phyloP scores from a whole-genome alignment of 257 asterid species.

The Salvia splendens region DNA sequence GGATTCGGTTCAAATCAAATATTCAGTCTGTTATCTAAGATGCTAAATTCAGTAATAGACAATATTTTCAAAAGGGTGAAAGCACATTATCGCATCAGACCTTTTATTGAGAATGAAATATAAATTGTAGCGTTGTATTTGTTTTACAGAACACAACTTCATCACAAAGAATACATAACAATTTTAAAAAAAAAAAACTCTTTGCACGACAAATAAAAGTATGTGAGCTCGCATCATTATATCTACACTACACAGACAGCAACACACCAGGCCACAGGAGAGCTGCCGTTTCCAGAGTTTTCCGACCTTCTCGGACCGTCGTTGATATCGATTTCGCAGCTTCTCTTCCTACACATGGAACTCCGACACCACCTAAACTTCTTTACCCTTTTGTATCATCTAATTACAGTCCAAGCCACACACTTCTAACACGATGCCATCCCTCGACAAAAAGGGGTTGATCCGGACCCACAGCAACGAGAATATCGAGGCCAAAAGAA shows the following conservation, averaged over 20 bases:
- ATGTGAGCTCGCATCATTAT: not conserved
- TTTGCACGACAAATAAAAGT: slow-evolving; percentile 25
- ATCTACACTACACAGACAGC: slow-evolving; percentile 48
- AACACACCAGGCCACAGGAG: not conserved
- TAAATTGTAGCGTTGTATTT: slow-evolving; percentile 29
- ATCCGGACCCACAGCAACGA: slow-evolving; percentile 67
- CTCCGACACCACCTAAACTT: slow-evolving; percentile 22
- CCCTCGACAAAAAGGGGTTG: slow-evolving; percentile 56
- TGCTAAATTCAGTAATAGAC: not conserved
- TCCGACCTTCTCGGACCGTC: not conserved
- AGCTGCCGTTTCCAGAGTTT: slow-evolving; percentile 10
- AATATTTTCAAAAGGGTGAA: not conserved
- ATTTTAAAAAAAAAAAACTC: not conserved
- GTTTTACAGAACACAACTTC: slow-evolving; percentile 30
- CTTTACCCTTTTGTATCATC: slow-evolving; percentile 7
- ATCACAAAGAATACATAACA: slow-evolving; percentile 42
- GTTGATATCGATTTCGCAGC: slow-evolving; percentile 33
- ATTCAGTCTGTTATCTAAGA: not conserved
- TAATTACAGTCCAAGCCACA: slow-evolving; percentile 65
- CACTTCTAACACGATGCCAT: slow-evolving; percentile 53
- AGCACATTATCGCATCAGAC: slow-evolving; percentile 33
- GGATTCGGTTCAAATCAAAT: no score
- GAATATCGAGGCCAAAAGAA: slow-evolving; percentile 63
- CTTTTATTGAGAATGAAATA: slow-evolving; percentile 37
- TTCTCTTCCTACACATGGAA: slow-evolving; percentile 19